Evolutionary conservation across 306 rosid species (phyloP), one percentile per base, ranked within the genome.

Genomic region (Glycine tomentella): DNA sequence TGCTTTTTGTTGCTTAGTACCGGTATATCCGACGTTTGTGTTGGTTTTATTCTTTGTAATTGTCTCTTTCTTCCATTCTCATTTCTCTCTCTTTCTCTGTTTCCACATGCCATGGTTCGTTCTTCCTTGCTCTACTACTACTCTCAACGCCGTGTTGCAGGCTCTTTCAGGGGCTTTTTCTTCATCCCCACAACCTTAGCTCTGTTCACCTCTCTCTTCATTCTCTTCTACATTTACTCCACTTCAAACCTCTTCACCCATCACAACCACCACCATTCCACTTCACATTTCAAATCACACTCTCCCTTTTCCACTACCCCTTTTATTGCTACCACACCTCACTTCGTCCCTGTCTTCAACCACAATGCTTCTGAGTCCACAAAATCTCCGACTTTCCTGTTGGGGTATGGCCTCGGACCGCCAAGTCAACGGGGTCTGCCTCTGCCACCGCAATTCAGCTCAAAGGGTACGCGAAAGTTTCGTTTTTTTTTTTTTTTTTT

Each of bases 101-200:
- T 3, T 55, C 61, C 52, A 9, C 46, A 46, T 40, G 50, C 75
- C 83, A 88, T 91, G 93, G 72, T 76, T 79, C 76, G 62, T 67
- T 34, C 83, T 83, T 84, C 92, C 2, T 42, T 74, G 50, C 11
- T 81, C 16, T n/a, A 76, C 33, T 50, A 56, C 83, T 56, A 73
- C 51, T 86, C 86, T 25, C 76, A 74, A 44, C 84, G 56, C 25
- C 83, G 78, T 66, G 33, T 75, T 68, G 64, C 84, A 13, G 71
- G 65, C 14, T 83, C 89, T 46, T 63, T 69, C 67, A 80, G 80
- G 46, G 55, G 52, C 67, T 81, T 77, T 62, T 80, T 85, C 84
- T 80, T 85, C 84, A 66, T 87, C 73, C 95, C 92, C 75, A 82
- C 89, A 71, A 82, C 71, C 68, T 77, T 90, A 64, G 92, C 91